Percentiles rank a stretch among this genome's conserved stretches.
phyloP scores from a whole-genome alignment of 768 basidiomycete genomes.

The Megacollybia marginata region DNA sequence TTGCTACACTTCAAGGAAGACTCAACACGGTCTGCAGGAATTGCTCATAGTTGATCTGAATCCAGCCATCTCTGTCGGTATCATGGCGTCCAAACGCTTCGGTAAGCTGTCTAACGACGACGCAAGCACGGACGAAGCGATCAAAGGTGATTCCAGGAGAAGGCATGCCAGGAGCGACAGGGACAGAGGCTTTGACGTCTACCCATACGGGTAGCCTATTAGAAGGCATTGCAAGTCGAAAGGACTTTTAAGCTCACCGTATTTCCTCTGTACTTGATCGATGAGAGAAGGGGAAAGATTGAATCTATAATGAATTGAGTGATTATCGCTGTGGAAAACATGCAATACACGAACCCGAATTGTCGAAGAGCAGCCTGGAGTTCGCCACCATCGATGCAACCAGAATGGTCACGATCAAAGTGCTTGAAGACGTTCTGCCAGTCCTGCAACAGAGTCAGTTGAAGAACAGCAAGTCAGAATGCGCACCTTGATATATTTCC shows the following conservation, averaged over 20 bases:
- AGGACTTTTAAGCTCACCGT: constrained; percentile 41
- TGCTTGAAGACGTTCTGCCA: constrained; percentile 82
- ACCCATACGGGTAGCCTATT: constrained; percentile 30
- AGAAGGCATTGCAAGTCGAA: constrained; percentile 6
- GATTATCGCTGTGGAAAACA: neutral
- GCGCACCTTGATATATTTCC: constrained; percentile 67
- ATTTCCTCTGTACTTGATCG: constrained; percentile 67
- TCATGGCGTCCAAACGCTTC: constrained; percentile 67
- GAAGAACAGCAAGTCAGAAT: neutral
- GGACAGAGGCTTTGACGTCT: constrained; percentile 51
- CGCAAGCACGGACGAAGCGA: constrained; percentile 82
- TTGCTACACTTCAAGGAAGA: constrained; percentile 37
- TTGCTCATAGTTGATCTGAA: constrained; percentile 65
- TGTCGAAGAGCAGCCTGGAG: constrained; percentile 60
- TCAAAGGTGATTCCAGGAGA: constrained; percentile 70
- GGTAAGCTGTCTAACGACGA: constrained; percentile 70
- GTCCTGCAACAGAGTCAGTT: constrained; percentile 31
- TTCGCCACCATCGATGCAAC: constrained; percentile 67
- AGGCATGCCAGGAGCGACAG: constrained; percentile 23
- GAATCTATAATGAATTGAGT: constrained; percentile 31
- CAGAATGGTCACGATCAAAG: constrained; percentile 80
- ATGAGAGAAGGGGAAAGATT: constrained; percentile 63
- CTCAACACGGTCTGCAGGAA: constrained; percentile 65
- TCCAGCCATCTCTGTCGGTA: constrained; percentile 59
- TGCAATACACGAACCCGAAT: constrained; percentile 47